Evolutionary conservation across 495 filamentous ascomycete species (phyloP), one percentile per base, ranked within the genome.

Genomic region (Penicillium antarcticum): DNA sequence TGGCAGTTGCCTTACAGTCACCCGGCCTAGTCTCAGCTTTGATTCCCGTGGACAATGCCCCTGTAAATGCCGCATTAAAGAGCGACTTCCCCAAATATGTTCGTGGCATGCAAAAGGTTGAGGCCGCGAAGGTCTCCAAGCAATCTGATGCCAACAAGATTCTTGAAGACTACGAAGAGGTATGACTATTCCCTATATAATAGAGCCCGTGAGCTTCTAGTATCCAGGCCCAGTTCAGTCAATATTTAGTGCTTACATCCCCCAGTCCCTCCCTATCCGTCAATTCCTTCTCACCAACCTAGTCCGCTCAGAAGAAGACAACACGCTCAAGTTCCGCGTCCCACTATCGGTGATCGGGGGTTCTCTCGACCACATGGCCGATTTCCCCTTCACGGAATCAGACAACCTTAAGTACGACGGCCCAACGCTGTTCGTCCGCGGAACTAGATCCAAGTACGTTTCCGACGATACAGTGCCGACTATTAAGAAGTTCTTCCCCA

Each of bases 231-330:
- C 4, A 4, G 4, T 31, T 4, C 16, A 5, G 37, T 16, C n/a
- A 38, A 43, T 16, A 11, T 21, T 1, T 12, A 32, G 19, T 18
- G 32, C 56, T 63, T 37, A 67, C 36, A 19, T 21, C 11, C 8
- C 1, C n/a, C 45, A 87, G 79, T 82, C 85, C 26, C 68, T 92
- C 2, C 71, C 80, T 1, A 86, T 97, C 52, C 87, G 94, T 2
- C 91, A 96, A 65, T 98, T 97, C 70, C 81, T 98, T 16, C 79
- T 98, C 4, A 91, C 89, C n/a, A 97, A 97, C 63, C 75, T 97
- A 10, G 63, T 86, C 47, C 80, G 86, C 34, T 65, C 77, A 12
- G 47, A 57, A 23, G 62, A 75, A 31, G 58, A 73, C 17, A 49
- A 67, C 4, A 67, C 69, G 14, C 63, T 81, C 19, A 70, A 76